These are phyloP conservation scores for Fusarium sp. DNA, from an alignment of 2,329 filamentous ascomycete genomes.

Conservation along the genomic window DNA sequence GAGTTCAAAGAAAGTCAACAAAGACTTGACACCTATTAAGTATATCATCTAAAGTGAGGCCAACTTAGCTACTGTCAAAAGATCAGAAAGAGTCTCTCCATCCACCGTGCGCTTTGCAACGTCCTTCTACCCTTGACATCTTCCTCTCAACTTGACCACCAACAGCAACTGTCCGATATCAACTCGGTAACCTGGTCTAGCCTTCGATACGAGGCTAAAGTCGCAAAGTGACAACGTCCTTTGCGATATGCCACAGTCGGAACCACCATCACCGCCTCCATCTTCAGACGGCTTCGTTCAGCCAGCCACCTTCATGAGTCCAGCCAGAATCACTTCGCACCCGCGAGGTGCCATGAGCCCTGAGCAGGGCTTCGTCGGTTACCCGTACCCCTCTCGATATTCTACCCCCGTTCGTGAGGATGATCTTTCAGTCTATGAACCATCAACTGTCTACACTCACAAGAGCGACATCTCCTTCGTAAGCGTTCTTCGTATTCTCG, in stretches of 20 bases:
- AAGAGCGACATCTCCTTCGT: slow-evolving; percentile 31
- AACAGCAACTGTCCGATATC: slow-evolving; percentile 5
- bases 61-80: slow-evolving; percentile 38
- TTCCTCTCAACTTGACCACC: slow-evolving; percentile 9
- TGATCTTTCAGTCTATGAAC: slow-evolving; percentile 30
- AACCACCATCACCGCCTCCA: slow-evolving; percentile 57
- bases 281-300: slow-evolving; percentile 43
- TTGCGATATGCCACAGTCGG: slow-evolving; percentile 49
- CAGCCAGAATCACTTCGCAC: slow-evolving; percentile 23
- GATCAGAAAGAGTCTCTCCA: slow-evolving; percentile 20
- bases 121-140: slow-evolving; percentile 2
- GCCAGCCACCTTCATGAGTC: slow-evolving; percentile 27
- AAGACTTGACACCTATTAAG: slow-evolving; percentile 26
- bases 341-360: slow-evolving; percentile 15
- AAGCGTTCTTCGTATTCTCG: slow-evolving; percentile 9
- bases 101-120: slow-evolving; percentile 23
- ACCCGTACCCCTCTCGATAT: slow-evolving; percentile 27
- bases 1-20: slow-evolving; percentile 42
- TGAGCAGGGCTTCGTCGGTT: slow-evolving; percentile 15
- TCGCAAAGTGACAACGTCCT: slow-evolving; percentile 8
- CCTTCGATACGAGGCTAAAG: background rate
- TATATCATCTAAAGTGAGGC: slow-evolving; percentile 29
- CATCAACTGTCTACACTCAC: slow-evolving; percentile 31
- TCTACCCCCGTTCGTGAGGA: slow-evolving; percentile 35
- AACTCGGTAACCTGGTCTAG: background rate